Conservation (phyloP, 306 rosid genomes). For the Prunus campanulata region DNA sequence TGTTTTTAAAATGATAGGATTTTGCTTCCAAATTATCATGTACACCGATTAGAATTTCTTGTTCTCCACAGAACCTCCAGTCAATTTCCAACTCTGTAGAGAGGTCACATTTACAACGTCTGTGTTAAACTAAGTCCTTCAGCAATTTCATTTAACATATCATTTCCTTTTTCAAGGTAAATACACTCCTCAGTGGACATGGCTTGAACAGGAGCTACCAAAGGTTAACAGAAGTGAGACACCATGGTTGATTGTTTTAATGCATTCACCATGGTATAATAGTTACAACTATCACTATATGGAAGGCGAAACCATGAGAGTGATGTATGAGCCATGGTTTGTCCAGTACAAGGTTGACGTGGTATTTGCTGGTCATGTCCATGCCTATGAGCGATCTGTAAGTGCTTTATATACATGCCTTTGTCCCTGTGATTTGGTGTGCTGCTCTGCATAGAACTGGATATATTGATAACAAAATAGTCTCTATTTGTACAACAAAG, state of each 20-base stretch:
- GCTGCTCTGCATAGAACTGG: not conserved
- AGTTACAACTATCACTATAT: constrained; percentile 58
- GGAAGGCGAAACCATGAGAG: constrained; percentile 95
- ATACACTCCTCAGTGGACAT: constrained; percentile 51
- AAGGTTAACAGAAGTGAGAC: constrained; percentile 55
- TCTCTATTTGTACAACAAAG: not conserved
- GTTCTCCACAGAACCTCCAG: too few species aligned
- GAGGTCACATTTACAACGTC: not conserved
- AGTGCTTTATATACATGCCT: constrained; percentile 13
- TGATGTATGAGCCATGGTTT: constrained; percentile 68
- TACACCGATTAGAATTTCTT: too few species aligned
- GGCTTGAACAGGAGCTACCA: constrained; percentile 45
- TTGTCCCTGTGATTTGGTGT: not conserved
- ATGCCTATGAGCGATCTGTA: constrained; percentile 89
- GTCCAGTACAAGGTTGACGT: constrained; percentile 75
- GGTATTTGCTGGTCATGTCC: constrained; percentile 88
- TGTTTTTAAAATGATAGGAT: not conserved
- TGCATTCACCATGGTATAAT: constrained; percentile 59
- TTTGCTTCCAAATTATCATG: not conserved
- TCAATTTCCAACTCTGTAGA: not conserved
- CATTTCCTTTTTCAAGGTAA: constrained; percentile 27
- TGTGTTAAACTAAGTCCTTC: not conserved
- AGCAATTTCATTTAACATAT: not conserved
- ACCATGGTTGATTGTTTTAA: constrained; percentile 55
- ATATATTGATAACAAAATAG: not conserved